Evolutionary conservation across 345 rosid genomes (phyloP), one percentile per base, ranked within the genome.

Genomic region (Eutrema japonicum): DNA sequence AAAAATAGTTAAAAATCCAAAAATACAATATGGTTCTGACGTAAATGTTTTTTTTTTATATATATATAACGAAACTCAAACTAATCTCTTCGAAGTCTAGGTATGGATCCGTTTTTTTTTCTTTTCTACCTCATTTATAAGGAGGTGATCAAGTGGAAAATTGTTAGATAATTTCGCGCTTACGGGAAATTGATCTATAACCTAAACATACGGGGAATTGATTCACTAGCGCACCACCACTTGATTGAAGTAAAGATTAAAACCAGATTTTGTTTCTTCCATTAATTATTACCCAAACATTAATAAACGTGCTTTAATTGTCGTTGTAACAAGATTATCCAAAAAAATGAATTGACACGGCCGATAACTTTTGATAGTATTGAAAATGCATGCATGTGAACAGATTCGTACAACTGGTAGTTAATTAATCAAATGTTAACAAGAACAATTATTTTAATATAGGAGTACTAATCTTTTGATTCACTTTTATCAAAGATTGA

Each of bases 311-410:
- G 51, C 16, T 18, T 53, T 7, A 9, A 13, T 48, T 45, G 16
- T 48, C 27, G 41, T 45, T n/a, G 9, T 32, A 45, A 45, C 37
- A 42, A 13, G n/a, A 46, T 53, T 62, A 53, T 72, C 70, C 48
- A 63, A 52, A 56, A 26, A 40, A 40, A 8, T 8, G 7, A 32
- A 42, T 42, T 11, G 10, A 18, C 42, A 72, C 54, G 46, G 46
- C 54, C 30, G 40, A 45, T 54, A 54, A 64, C 42, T 47, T 73
- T 18, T 47, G 58, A 65, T n/a, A n/a, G n/a, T n/a, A 46, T 33
- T n/a, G 38, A 5, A 47, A 36, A 56, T 47, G 51, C 71, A 73
- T 71, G 66, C 58, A 73, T 56, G 27, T 37, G 14, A 55, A 37
- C 57, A 46, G 7, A 26, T 11, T 46, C 35, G 47, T 41, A 55